Evolutionary conservation across 169 alveolate genomes (phyloP).

Genomic region (Plasmodium reichenowi): DNA sequence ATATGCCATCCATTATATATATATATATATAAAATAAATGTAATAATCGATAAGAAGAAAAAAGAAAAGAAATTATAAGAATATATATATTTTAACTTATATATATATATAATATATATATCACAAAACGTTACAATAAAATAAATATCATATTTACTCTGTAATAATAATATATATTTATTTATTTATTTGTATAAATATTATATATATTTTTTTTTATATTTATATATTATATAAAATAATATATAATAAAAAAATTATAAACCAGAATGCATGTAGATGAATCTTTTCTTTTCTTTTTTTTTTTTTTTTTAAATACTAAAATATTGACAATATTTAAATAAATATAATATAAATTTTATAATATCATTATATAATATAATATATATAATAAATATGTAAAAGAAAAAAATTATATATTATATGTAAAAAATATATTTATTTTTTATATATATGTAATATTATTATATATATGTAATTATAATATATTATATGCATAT

Average conservation of each 20-base stretch:
- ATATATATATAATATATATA: no score
- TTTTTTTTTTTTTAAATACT: slow-evolving; percentile 26
- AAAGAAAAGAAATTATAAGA: slow-evolving; percentile 31
- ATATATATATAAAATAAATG: slow-evolving; percentile 1
- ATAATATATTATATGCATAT: no score
- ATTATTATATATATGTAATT: slow-evolving; percentile 10
- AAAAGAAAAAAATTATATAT: background rate
- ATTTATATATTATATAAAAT: slow-evolving; percentile 3
- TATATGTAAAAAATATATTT: no score
- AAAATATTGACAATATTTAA: no score
- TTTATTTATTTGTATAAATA: background rate
- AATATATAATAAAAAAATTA: slow-evolving; percentile 10
- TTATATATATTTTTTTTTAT: slow-evolving; percentile 26
- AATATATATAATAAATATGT: slow-evolving; percentile 3
- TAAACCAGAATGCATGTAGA: slow-evolving; percentile 44
- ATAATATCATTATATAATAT: no score
- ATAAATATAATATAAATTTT: no score
- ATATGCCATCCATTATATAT: slow-evolving; percentile 13
- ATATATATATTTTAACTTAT: slow-evolving; percentile 17
- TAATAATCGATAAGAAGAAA: background rate
- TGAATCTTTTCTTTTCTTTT: slow-evolving; percentile 52
- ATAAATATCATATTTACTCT: no score
- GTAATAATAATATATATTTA: background rate
- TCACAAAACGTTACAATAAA: no score
- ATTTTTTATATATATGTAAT: background rate